Percentiles rank a stretch among this genome's conserved stretches.
Conservation (phyloP, 163 green algal genomes). For the Chlamydomonas reinhardtii region DNA sequence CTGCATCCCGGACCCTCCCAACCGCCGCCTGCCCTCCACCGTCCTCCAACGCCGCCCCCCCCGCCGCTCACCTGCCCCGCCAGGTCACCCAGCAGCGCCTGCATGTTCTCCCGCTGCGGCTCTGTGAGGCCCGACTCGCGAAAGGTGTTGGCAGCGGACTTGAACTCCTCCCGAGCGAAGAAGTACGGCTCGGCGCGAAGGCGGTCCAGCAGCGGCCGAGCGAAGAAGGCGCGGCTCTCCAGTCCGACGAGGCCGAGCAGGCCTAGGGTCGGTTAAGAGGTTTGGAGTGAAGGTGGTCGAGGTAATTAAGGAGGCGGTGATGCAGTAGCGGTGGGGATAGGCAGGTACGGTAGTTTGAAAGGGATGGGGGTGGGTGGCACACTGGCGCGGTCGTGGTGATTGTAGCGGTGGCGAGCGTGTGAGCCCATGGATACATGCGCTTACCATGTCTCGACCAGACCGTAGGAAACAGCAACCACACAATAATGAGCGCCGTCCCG, state of each 20-base stretch:
- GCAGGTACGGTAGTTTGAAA: no score
- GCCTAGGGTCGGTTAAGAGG: no score
- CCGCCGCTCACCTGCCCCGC: conserved; percentile 9
- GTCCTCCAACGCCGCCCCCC: neutral
- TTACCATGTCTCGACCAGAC: no score
- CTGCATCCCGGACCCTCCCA: no score
- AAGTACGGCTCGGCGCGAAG: conserved; percentile 54
- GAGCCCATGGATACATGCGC: no score
- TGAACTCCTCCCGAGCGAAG: conserved; percentile 72
- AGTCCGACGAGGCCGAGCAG: conserved; percentile 30
- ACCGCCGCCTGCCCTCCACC: neutral
- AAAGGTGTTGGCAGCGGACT: conserved; percentile 67
- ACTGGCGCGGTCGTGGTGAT: no score
- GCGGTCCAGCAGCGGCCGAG: conserved; percentile 70
- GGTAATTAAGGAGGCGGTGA: no score
- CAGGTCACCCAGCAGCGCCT: conserved; percentile 53
- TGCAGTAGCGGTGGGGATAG: no score
- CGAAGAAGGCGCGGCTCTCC: conserved; percentile 60
- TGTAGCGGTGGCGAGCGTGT: no score
- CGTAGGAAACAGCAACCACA: no score
- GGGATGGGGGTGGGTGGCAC: no score
- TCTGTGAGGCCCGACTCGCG: conserved; percentile 59
- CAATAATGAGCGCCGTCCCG: no score
- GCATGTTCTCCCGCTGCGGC: conserved; percentile 63
- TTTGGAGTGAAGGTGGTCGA: neutral